Conservation (phyloP, 192 early-diverging fungal species). For the Rhizophagus sp. region DNA sequence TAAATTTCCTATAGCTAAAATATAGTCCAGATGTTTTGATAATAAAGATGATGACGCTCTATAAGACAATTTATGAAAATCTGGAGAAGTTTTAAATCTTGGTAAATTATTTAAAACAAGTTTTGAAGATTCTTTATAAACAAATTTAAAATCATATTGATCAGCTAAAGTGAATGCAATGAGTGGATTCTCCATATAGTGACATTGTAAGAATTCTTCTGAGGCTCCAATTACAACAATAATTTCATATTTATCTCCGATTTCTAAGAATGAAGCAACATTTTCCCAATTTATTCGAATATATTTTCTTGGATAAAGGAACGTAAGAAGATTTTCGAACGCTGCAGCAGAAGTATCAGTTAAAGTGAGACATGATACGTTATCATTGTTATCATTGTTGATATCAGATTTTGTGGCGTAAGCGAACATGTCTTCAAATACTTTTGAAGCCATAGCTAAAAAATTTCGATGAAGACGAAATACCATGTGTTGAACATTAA, state of each 20-base stretch:
- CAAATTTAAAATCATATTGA: background rate
- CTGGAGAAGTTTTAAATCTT: background rate
- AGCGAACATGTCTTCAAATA: constrained; percentile 6
- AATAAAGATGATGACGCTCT: background rate
- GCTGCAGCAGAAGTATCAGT: background rate
- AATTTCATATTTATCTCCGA: constrained; percentile 10
- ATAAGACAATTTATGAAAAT: constrained; percentile 6
- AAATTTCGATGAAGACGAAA: background rate
- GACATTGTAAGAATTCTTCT: background rate
- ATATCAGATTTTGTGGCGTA: background rate
- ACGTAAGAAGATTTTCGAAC: background rate
- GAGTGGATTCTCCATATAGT: background rate
- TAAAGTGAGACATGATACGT: background rate
- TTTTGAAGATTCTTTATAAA: constrained; percentile 23
- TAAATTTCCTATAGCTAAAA: background rate
- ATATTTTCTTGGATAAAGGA: background rate
- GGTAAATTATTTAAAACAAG: constrained; percentile 3
- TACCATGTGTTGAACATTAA: background rate
- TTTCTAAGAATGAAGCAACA: background rate
- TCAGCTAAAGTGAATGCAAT: background rate
- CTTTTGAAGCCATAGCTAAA: background rate
- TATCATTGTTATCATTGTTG: background rate
- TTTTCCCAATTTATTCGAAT: background rate
- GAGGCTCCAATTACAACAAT: background rate
- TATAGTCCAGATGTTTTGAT: constrained; percentile 1